Evolutionary conservation across 2,329 filamentous ascomycete genomes (phyloP).

Genomic region (Cytospora paraplurivora): DNA sequence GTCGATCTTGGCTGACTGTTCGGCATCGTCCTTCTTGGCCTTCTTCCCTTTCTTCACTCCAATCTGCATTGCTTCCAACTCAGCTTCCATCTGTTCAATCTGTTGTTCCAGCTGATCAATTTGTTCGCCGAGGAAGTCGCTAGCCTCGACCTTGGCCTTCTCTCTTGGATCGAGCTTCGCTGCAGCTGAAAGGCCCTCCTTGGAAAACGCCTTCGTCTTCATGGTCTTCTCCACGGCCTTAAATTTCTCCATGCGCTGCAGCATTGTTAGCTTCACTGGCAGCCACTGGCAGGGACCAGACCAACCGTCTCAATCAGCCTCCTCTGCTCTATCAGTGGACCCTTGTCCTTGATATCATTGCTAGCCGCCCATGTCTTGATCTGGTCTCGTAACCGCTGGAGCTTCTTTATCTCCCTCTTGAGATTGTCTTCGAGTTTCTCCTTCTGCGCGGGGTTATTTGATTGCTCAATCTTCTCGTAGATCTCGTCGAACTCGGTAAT

Average conservation of each 20-base stretch:
- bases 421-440: slow-evolving; percentile 98
- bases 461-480: slow-evolving; percentile 96
- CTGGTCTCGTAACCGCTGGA: slow-evolving; percentile 94
- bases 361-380: slow-evolving; percentile 99
- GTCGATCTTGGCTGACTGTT: slow-evolving; percentile 86
- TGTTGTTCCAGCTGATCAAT: slow-evolving; percentile 93
- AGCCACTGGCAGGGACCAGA: slow-evolving; percentile 32
- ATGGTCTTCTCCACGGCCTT: slow-evolving; percentile 99
- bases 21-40: slow-evolving; percentile 73
- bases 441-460: slow-evolving; percentile 90
- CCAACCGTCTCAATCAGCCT: slow-evolving; percentile 96
- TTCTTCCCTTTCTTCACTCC: slow-evolving; percentile 93
- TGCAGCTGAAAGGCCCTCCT: slow-evolving; percentile 90
- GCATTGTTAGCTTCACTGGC: slow-evolving; percentile 21
- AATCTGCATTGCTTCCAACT: slow-evolving; percentile 81
- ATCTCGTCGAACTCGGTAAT: slow-evolving; percentile 90
- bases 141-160: slow-evolving; percentile 86
- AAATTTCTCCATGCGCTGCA: slow-evolving; percentile 98
- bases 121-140: slow-evolving; percentile 82
- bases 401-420: slow-evolving; percentile 99
- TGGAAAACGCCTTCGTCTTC: slow-evolving; percentile 99
- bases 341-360: slow-evolving; percentile 99
- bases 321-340: slow-evolving; percentile 87
- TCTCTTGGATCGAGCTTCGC: slow-evolving; percentile 97
- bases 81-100: slow-evolving; percentile 89